These are phyloP conservation scores for Amanita pallidorosea DNA, from an alignment of 768 basidiomycete genomes.

Conservation along the genomic window DNA sequence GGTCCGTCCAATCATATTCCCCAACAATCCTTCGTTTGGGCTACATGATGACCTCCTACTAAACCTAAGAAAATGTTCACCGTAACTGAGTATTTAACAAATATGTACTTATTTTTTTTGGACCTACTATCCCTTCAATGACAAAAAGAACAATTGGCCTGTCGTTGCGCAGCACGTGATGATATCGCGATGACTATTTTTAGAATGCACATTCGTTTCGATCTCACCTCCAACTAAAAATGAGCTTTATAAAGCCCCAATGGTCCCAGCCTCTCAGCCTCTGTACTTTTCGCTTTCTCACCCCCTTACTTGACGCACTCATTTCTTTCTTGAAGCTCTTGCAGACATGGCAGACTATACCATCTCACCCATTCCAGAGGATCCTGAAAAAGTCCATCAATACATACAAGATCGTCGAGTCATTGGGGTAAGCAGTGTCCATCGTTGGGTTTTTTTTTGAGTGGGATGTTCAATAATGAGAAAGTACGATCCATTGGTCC, in stretches of 20 bases:
- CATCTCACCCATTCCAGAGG: slow-evolving; percentile 56
- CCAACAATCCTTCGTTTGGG: too few relatives aligned
- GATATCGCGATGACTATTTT: not conserved
- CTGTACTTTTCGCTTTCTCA: slow-evolving; percentile 17
- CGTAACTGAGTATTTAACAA: too few relatives aligned
- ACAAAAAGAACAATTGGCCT: too few relatives aligned
- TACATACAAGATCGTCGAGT: slow-evolving; percentile 80
- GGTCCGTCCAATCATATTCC: too few relatives aligned
- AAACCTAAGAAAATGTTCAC: too few relatives aligned
- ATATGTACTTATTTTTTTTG: too few relatives aligned
- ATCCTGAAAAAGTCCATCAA: slow-evolving; percentile 49
- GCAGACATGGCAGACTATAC: slow-evolving; percentile 33
- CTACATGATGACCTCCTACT: too few relatives aligned
- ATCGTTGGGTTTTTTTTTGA: not conserved
- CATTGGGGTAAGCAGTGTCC: slow-evolving; percentile 47
- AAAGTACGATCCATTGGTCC: slow-evolving; percentile 93
- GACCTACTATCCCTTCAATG: too few relatives aligned
- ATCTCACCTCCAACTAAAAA: slow-evolving; percentile 6
- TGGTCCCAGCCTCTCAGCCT: slow-evolving; percentile 21
- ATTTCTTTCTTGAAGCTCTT: slow-evolving; percentile 21
- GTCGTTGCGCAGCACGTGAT: not conserved
- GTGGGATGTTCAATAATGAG: slow-evolving; percentile 5
- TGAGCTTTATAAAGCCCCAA: slow-evolving; percentile 23
- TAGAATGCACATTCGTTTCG: not conserved
- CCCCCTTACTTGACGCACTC: slow-evolving; percentile 8